phyloP scores from a whole-genome alignment of 106 monocot species.

The Alisma plantagoaquatica region DNA sequence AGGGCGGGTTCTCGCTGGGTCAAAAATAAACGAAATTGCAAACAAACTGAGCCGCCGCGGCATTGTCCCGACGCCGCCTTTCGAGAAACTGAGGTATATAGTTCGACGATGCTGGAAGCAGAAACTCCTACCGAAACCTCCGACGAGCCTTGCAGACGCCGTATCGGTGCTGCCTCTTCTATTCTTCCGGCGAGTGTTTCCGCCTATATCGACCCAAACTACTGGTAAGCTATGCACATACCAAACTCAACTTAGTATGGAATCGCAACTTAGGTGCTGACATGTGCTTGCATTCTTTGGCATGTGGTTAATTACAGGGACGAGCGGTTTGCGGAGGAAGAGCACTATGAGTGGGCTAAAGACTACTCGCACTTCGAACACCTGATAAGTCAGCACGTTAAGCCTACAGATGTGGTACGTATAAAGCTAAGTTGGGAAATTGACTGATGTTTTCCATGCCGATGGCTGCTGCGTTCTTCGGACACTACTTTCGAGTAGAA shows the following conservation, averaged over 20 bases:
- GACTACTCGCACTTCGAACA: slow-evolving; percentile 91
- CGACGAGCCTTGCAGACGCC: no score
- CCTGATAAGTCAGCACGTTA: slow-evolving; percentile 59
- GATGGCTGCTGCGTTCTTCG: slow-evolving; percentile 5
- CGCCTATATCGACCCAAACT: slow-evolving; percentile 49
- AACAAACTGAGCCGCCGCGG: no score
- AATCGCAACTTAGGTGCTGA: no score
- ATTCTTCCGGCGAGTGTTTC: slow-evolving; percentile 23
- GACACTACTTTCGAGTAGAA: neutral
- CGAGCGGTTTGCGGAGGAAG: slow-evolving; percentile 67
- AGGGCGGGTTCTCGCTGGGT: no score
- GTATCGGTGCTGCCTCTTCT: neutral
- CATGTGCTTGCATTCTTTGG: neutral
- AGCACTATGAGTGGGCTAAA: slow-evolving; percentile 98
- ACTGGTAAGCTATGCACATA: slow-evolving; percentile 73
- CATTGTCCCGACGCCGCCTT: no score
- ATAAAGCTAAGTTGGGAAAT: no score
- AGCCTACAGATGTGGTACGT: slow-evolving; percentile 26
- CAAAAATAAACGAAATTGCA: no score
- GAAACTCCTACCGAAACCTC: no score
- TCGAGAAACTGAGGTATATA: no score
- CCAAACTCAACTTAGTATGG: no score
- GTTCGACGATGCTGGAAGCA: no score
- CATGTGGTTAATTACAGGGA: slow-evolving; percentile 26
- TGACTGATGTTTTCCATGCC: slow-evolving; percentile 1